phyloP scores from a whole-genome alignment of 1,284 basidiomycete genomes.

The Kwoniella shivajii region DNA sequence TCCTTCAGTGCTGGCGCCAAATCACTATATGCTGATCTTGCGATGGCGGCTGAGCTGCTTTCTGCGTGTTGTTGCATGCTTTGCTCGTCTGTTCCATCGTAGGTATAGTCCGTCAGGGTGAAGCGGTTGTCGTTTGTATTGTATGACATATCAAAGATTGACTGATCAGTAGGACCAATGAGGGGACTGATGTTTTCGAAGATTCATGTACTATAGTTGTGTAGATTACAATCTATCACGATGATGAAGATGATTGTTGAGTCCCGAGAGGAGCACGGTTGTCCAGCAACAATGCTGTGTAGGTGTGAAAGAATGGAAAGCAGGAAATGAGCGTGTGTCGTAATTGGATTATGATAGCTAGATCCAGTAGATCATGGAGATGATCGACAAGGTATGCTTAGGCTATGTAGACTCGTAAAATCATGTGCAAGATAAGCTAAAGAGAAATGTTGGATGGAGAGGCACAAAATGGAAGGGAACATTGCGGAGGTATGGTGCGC shows the following conservation, averaged over 20 bases:
- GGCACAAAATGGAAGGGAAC: neutral
- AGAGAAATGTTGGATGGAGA: neutral
- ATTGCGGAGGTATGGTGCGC: neutral
- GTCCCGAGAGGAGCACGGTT: conserved; percentile 8
- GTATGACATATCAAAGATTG: neutral
- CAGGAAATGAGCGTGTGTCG: conserved; percentile 4
- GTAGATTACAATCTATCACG: no score
- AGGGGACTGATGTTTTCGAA: neutral
- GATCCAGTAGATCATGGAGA: neutral
- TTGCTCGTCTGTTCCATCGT: conserved; percentile 17
- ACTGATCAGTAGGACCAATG: no score
- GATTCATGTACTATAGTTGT: neutral
- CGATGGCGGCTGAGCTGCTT: conserved; percentile 7
- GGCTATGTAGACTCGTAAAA: neutral
- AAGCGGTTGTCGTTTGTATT: conserved; percentile 24
- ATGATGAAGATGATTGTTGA: neutral
- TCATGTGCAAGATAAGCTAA: neutral
- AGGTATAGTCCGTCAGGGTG: conserved; percentile 38
- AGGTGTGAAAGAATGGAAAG: neutral
- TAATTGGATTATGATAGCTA: neutral
- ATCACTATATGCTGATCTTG: conserved; percentile 3
- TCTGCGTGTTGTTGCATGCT: conserved; percentile 10
- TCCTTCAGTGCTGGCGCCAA: neutral
- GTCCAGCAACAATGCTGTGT: conserved; percentile 15
- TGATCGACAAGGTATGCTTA: neutral